Percentiles rank a stretch among this genome's conserved stretches.
phyloP scores from a whole-genome alignment of 2,329 filamentous ascomycete species.

The Curvularia hawaiiensis region DNA sequence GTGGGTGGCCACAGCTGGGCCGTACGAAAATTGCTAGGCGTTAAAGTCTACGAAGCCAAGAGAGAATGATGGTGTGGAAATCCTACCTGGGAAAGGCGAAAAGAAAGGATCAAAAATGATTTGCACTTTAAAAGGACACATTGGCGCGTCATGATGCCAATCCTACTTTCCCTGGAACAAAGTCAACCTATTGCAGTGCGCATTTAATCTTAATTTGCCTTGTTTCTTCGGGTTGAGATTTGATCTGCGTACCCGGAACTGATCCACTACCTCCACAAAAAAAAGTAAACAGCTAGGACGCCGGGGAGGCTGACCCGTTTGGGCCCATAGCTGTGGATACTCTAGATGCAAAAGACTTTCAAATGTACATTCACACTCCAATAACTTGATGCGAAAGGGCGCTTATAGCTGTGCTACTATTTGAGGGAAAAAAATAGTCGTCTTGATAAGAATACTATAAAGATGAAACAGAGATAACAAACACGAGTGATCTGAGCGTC shows the following conservation, averaged over 20 bases:
- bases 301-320: too few species aligned
- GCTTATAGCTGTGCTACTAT: neutral
- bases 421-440: neutral
- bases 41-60: constrained; percentile 27
- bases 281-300: neutral
- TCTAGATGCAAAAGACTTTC: too few species aligned
- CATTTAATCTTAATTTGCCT: neutral
- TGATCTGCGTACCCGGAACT: neutral
- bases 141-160: neutral
- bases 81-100: neutral
- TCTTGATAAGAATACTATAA: neutral
- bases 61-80: constrained; percentile 1
- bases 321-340: too few species aligned
- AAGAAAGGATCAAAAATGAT: neutral
- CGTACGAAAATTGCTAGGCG: constrained; percentile 24
- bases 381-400: too few species aligned
- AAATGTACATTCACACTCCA: too few species aligned
- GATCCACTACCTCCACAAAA: neutral
- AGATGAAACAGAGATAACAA: neutral
- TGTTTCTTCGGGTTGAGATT: neutral
- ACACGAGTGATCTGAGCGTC: neutral
- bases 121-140: neutral
- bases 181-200: neutral
- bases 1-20: constrained; percentile 28
- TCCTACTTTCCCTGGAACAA: neutral